Evolutionary conservation across 352 stramenopile species (phyloP).

Genomic region (Globisporangium carolinianum): DNA sequence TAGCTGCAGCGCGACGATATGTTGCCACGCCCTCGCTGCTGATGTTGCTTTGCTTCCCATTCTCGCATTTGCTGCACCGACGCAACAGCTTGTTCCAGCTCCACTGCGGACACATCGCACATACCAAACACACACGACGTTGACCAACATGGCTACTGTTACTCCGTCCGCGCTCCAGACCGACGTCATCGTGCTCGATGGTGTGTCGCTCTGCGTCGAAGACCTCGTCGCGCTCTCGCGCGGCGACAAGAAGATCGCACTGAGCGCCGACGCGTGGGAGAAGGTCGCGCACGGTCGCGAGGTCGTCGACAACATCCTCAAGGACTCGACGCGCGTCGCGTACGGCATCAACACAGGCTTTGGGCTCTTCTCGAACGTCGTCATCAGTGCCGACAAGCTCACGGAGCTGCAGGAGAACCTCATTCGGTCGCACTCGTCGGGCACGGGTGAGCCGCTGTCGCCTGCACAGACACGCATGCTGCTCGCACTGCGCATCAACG

Average conservation of each 20-base stretch:
- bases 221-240: constrained; percentile 69
- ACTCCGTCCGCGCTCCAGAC: too few species aligned
- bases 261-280: constrained; percentile 67
- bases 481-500: constrained; percentile 84
- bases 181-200: constrained; percentile 40
- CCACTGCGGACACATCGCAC: too few species aligned
- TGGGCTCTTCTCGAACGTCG: constrained; percentile 87
- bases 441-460: constrained; percentile 70
- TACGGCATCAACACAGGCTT: constrained; percentile 93
- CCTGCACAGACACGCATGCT: constrained; percentile 81
- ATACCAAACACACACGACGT: too few species aligned
- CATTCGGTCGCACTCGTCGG: constrained; percentile 74
- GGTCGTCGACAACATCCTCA: constrained; percentile 85
- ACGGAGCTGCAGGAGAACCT: constrained; percentile 82
- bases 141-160: too few species aligned
- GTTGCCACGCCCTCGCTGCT: too few species aligned
- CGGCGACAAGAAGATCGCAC: constrained; percentile 41
- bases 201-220: constrained; percentile 57
- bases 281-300: constrained; percentile 62
- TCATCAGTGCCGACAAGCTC: constrained; percentile 82
- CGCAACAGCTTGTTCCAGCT: too few species aligned
- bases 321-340: constrained; percentile 65
- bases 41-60: too few species aligned
- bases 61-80: too few species aligned
- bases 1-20: too few species aligned